phyloP scores from a whole-genome alignment of 306 rosid genomes.

The Sindora glabra region DNA sequence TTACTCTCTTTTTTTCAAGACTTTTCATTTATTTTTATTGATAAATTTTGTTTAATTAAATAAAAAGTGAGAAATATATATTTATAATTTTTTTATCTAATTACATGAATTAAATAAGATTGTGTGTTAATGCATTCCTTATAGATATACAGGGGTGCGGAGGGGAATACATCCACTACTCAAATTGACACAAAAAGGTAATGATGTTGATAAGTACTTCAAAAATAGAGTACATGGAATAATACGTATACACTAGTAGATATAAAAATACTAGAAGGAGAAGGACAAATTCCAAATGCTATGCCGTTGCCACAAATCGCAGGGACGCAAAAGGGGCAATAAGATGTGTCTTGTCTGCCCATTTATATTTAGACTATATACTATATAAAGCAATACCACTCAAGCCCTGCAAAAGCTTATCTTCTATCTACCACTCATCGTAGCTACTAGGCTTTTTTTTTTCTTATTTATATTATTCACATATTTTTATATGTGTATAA shows the following conservation, averaged over 20 bases:
- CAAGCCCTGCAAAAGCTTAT: slow-evolving; percentile 39
- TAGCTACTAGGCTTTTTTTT: slow-evolving; percentile 20
- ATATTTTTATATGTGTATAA: not conserved
- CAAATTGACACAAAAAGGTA: slow-evolving; percentile 23
- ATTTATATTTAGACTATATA: too few species aligned
- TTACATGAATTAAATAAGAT: not conserved
- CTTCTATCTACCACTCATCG: slow-evolving; percentile 9
- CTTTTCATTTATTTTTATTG: too few species aligned
- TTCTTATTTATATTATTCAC: not conserved
- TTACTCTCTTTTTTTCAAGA: too few species aligned
- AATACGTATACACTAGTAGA: not conserved
- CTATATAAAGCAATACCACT: slow-evolving; percentile 45
- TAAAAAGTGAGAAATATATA: too few species aligned
- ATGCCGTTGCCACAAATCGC: slow-evolving; percentile 44
- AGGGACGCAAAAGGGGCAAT: slow-evolving; percentile 23
- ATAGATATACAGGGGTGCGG: not conserved
- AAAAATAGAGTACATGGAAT: not conserved
- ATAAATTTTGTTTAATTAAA: too few species aligned
- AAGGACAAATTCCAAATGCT: slow-evolving; percentile 10
- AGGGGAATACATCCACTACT: slow-evolving; percentile 20
- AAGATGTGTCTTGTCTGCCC: slow-evolving; percentile 69
- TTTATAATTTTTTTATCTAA: too few species aligned
- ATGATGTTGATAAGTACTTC: slow-evolving; percentile 45
- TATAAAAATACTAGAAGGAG: not conserved
- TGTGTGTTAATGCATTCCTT: not conserved